Base-by-base conservation (phyloP, 2,329 filamentous ascomycete species). In the Colletotrichum sp. region DNA sequence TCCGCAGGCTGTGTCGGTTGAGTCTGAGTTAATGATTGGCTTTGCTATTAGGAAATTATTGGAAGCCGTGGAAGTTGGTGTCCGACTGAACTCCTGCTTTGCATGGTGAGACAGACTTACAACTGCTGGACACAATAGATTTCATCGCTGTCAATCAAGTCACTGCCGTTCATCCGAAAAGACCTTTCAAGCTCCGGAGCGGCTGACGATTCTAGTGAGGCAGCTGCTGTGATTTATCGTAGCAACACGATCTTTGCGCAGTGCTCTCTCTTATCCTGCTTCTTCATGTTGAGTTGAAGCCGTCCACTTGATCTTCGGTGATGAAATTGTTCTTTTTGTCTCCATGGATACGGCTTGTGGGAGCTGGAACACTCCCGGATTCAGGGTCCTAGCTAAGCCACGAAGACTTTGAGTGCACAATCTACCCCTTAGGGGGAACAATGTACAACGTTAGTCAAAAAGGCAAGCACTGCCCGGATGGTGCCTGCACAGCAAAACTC, bases 291-390 rank as follows among this genome's bases (percentile, higher is more conserved):
- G 44, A 7, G 44, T 22, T 48, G 18, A 9, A 13, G 18, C 6
- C 10, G 6, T 48, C 0, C 44, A 22, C 18, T 22, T 48, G 18
- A 0, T 48, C 18, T 7, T 4, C 5, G 1, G 9, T 12, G 18
- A 12, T 4, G 0, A 10, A 0, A n/a, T 48, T 5, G 39, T 12
- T 48, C 10, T 48, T 48, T 44, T 7, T 3, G 4, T 22, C 18
- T 48, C 3, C 44, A 48, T 13, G 44, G 44, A 48, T 13, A 48
- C 22, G 18, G 18, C 44, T 9, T 48, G 44, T 13, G 7, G 44
- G 18, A 48, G 44, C 18, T 22, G 44, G 44, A 48, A 22, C 44
- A 48, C 18, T 22, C 18, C 44, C 5, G 10, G 44, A 48, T 48
- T 13, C 39, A 44, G 44, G 44, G 10, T 48, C 18, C 44, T 48